Percentiles rank a stretch among this genome's conserved stretches.
These are phyloP conservation scores for Clonostachys solani DNA, from an alignment of 2,329 filamentous ascomycete genomes.

Conservation along the genomic window DNA sequence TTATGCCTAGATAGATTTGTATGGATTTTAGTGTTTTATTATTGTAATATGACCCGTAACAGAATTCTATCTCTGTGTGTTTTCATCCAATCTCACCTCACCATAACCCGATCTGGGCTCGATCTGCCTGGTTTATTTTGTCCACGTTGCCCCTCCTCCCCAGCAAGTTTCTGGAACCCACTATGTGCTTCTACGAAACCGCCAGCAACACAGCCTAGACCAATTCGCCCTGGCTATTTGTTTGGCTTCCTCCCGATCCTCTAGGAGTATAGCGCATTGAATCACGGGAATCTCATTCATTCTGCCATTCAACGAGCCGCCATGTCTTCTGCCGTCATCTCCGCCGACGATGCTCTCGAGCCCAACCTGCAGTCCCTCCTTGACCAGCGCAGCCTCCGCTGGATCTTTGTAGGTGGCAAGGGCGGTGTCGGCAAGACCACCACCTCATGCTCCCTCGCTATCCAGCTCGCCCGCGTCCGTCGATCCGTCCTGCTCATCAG, in stretches of 20 bases:
- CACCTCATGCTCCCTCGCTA: conserved; percentile 97
- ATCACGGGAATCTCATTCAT: too few relatives aligned
- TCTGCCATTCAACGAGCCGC: not conserved
- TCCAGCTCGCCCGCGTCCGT: conserved; percentile 92
- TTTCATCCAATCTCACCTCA: too few relatives aligned
- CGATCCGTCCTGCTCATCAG: conserved; percentile 97
- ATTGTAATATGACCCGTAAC: too few relatives aligned
- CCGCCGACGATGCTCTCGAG: conserved; percentile 71
- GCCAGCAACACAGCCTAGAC: too few relatives aligned
- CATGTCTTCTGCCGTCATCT: conserved; percentile 35
- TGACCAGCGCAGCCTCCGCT: conserved; percentile 90
- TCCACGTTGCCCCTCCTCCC: not conserved
- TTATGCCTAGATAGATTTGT: too few relatives aligned
- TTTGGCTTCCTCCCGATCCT: too few relatives aligned
- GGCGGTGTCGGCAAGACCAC: conserved; percentile 98
- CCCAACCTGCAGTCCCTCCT: conserved; percentile 91
- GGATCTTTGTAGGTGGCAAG: conserved; percentile 99
- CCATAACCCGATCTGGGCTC: not conserved
- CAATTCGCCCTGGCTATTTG: too few relatives aligned
- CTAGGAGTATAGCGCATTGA: too few relatives aligned
- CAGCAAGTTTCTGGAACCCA: too few relatives aligned
- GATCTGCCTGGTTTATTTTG: conserved; percentile 1
- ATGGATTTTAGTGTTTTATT: too few relatives aligned
- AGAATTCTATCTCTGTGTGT: too few relatives aligned
- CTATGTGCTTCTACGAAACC: too few relatives aligned